phyloP scores from a whole-genome alignment of 768 basidiomycete genomes.

The Tephrocybe rancida region DNA sequence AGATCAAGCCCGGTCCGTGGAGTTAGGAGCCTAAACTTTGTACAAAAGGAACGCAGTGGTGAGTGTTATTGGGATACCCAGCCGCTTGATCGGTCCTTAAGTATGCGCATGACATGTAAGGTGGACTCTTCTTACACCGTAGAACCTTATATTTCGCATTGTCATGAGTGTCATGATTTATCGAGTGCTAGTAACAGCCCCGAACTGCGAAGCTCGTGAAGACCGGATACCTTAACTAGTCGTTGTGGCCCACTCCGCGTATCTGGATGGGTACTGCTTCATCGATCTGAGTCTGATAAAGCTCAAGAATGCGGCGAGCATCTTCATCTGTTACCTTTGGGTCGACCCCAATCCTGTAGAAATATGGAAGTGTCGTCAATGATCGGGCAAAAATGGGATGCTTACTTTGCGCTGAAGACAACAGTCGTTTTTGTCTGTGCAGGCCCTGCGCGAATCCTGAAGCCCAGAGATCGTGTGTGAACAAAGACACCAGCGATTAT shows the following conservation, averaged over 20 bases:
- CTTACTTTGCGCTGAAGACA: conserved; percentile 35
- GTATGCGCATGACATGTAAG: no score
- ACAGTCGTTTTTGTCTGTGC: conserved; percentile 35
- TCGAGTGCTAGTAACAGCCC: background rate
- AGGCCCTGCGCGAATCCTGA: conserved; percentile 39
- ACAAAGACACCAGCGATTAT: conserved; percentile 42
- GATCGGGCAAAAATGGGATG: background rate
- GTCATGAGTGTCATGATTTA: no score
- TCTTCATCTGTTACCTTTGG: conserved; percentile 13
- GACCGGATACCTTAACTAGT: background rate
- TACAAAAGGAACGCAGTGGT: no score
- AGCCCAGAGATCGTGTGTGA: conserved; percentile 39
- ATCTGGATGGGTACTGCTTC: conserved; percentile 35
- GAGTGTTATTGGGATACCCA: no score
- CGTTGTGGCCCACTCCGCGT: background rate
- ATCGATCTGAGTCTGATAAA: conserved; percentile 34
- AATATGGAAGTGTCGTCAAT: background rate
- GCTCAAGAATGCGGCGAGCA: conserved; percentile 30
- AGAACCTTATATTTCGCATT: no score
- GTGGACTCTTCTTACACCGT: no score
- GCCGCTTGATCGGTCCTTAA: no score
- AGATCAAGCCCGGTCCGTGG: no score
- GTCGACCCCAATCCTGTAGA: conserved; percentile 27
- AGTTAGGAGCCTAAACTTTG: no score
- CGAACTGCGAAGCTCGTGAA: background rate